phyloP scores from a whole-genome alignment of 1,284 basidiomycete species.

The Boletus subluridellus region DNA sequence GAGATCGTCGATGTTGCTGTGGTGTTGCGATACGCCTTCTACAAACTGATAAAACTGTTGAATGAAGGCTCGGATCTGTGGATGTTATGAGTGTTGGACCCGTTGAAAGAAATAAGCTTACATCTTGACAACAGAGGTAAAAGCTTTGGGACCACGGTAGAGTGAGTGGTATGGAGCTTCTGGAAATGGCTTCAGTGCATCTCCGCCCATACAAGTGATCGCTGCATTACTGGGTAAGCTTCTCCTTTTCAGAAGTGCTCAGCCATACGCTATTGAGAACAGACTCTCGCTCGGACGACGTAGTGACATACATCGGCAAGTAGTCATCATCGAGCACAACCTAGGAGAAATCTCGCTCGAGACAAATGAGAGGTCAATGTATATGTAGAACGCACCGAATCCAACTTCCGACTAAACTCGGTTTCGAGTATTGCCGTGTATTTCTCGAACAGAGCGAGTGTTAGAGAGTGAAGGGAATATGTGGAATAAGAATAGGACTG shows the following conservation, averaged over 20 bases:
- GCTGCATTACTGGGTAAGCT: slow-evolving; percentile 56
- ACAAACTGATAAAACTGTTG: slow-evolving; percentile 97
- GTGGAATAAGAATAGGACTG: slow-evolving; percentile 88
- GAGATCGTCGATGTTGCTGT: slow-evolving; percentile 89
- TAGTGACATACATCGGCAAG: slow-evolving; percentile 84
- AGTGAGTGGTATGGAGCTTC: slow-evolving; percentile 67
- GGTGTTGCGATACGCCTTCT: slow-evolving; percentile 89
- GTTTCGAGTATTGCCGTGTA: slow-evolving; percentile 82
- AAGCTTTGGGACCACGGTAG: slow-evolving; percentile 96
- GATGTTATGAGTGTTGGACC: background rate
- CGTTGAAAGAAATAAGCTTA: slow-evolving; percentile 34
- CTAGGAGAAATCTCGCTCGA: slow-evolving; percentile 39
- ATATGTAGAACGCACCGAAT: slow-evolving; percentile 51
- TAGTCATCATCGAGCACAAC: slow-evolving; percentile 89
- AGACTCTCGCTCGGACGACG: slow-evolving; percentile 66
- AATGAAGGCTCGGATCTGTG: slow-evolving; percentile 84
- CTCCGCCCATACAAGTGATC: background rate
- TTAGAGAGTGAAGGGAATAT: slow-evolving; percentile 76
- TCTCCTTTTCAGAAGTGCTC: slow-evolving; percentile 60
- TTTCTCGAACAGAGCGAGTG: slow-evolving; percentile 86
- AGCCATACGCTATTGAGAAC: slow-evolving; percentile 88
- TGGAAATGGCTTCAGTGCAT: slow-evolving; percentile 32
- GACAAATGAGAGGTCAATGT: background rate
- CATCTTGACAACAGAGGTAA: slow-evolving; percentile 92
- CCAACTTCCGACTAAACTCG: slow-evolving; percentile 81